A percentile compares a stretch with the other conserved stretches of the same genome.
Evolutionary conservation across 2,329 filamentous ascomycete species (phyloP).

Genomic region (Fonsecaea nubica): DNA sequence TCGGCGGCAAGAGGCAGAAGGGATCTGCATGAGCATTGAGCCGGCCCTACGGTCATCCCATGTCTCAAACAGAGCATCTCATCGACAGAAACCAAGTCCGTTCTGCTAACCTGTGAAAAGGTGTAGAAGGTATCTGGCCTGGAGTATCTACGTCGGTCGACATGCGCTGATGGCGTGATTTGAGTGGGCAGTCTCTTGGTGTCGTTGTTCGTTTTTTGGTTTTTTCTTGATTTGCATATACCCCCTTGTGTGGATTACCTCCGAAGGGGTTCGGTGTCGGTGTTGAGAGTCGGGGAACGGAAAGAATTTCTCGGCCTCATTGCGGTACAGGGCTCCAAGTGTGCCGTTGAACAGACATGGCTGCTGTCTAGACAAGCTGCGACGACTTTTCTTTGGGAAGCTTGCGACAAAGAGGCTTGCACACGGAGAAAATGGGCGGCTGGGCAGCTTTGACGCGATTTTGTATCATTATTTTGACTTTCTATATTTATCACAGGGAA

Average conservation of each 20-base stretch:
- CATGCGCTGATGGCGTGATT: neutral
- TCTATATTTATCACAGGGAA: neutral
- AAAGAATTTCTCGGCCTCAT: slow-evolving; percentile 1
- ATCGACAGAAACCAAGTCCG: neutral
- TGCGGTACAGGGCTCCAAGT: slow-evolving; percentile 1
- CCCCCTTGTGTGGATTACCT: slow-evolving; percentile 9
- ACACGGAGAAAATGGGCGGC: slow-evolving; percentile 11
- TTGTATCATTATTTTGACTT: slow-evolving; percentile 23
- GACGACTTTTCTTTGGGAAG: slow-evolving; percentile 4
- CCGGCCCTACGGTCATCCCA: neutral
- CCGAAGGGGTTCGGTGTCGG: slow-evolving; percentile 17
- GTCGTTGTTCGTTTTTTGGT: slow-evolving; percentile 2
- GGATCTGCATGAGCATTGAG: slow-evolving; percentile 38
- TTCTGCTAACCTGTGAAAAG: neutral
- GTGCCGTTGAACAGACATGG: neutral
- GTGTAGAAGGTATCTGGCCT: neutral
- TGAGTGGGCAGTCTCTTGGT: neutral
- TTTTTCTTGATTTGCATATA: slow-evolving; percentile 22
- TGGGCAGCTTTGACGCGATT: slow-evolving; percentile 11
- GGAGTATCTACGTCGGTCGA: neutral
- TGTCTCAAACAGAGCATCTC: neutral
- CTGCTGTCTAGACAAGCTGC: slow-evolving; percentile 7
- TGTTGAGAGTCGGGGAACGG: slow-evolving; percentile 2
- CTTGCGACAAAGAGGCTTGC: slow-evolving; percentile 5
- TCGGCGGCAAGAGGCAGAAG: slow-evolving; percentile 56